phyloP scores from a whole-genome alignment of 805 yeast genomes.

The Wickerhamomyces silvicola region DNA sequence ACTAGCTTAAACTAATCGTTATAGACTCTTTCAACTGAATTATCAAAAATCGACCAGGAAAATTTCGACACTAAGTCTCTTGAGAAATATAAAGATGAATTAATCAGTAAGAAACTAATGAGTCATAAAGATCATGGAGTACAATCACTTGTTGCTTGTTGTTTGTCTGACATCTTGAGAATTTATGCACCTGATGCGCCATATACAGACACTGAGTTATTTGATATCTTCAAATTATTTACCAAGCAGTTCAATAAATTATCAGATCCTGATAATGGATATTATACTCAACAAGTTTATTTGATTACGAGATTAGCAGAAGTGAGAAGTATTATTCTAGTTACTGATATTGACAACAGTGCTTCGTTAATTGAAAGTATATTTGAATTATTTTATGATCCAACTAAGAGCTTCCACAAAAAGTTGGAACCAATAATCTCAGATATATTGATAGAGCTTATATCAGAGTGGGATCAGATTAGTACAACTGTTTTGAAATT shows the following conservation, averaged over 20 bases:
- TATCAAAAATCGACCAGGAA: slow-evolving; percentile 58
- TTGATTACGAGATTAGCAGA: slow-evolving; percentile 65
- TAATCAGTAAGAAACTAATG: slow-evolving; percentile 53
- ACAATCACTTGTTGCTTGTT: slow-evolving; percentile 63
- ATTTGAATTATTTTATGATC: slow-evolving; percentile 58
- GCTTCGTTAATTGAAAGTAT: slow-evolving; percentile 45
- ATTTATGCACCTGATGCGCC: slow-evolving; percentile 91
- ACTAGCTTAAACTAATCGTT: slow-evolving; percentile 9
- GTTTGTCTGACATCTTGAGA: slow-evolving; percentile 68
- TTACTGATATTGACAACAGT: slow-evolving; percentile 67
- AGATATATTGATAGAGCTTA: slow-evolving; percentile 68
- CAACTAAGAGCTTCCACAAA: slow-evolving; percentile 40
- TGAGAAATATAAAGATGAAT: slow-evolving; percentile 39
- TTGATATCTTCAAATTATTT: slow-evolving; percentile 61
- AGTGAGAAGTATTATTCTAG: slow-evolving; percentile 64
- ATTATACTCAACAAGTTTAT: slow-evolving; percentile 56
- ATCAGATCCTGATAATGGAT: slow-evolving; percentile 49
- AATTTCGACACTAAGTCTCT: slow-evolving; percentile 40
- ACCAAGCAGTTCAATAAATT: slow-evolving; percentile 55
- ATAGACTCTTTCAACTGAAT: slow-evolving; percentile 53
- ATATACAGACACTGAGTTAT: slow-evolving; percentile 54
- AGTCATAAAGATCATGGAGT: slow-evolving; percentile 61
- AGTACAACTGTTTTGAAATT: slow-evolving; percentile 55
- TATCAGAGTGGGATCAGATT: slow-evolving; percentile 62
- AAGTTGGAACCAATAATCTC: slow-evolving; percentile 56